Base-by-base conservation (phyloP, 129 eudicot species). In the Chrysanthemum lavandulifolium region DNA sequence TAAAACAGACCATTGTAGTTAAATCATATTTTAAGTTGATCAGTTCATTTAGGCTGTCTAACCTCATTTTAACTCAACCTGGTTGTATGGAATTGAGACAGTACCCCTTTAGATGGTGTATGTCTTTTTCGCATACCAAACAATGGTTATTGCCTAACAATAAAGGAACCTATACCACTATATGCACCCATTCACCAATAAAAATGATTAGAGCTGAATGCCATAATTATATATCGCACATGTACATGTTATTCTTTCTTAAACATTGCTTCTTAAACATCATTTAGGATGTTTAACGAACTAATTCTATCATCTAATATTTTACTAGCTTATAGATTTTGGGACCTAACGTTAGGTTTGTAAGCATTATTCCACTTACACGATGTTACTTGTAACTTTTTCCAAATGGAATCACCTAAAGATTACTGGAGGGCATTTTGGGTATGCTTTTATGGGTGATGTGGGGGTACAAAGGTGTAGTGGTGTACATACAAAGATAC, bases 401-500 rank as follows among this genome's bases (percentile, higher is more conserved):
- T 31, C 16, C 3, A 67, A 53, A 65, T 36, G 56, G 12, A 16
- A 49, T 59, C 48, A 14, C 60, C 64, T 49, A 13, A 51, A 67
- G 16, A 57, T 47, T 14, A 19, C 21, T 18, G 71, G 51, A 61
- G 76, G 58, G 48, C 49, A 69, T 40, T 69, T 36, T 23, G 27
- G 60, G 51, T 14, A 55, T 54, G 65, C 10, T 47, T 3, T 67
- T 55, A 43, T 33, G 7, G 53, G 48, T 56, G n/a, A 19, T 76
- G 57, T 53, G 72, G 25, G 65, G 65, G 64, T 7, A 40, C 47
- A 40, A 40, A 40, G 47, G 10, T 40, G 72, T 55, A 50, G 40
- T 21, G 25, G 57, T 43, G 73, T 75, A 23, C 65, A 66, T 19
- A 15, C 72, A 63, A 62, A 33, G 49, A n/a, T 61, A 25, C 51